Base-by-base conservation (phyloP, 768 basidiomycete species). In the Hypholoma sublateritium region DNA sequence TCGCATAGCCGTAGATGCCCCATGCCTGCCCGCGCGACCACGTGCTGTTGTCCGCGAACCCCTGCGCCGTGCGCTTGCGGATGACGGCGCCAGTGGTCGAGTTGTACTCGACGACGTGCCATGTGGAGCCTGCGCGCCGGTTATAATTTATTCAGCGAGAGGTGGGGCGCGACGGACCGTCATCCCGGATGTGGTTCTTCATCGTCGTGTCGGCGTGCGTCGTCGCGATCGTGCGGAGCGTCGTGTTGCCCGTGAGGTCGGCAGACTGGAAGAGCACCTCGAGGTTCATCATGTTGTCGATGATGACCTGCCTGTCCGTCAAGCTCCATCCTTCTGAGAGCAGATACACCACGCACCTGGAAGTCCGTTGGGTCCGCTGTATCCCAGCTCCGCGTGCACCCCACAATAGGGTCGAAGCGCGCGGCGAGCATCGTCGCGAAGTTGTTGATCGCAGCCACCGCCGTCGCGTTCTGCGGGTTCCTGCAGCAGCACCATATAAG, bases 201-300 rank as follows among this genome's bases (percentile, higher is more conserved):
- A 85, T 84, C 0, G 87, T 89, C 50, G 82, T 86, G 61, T 87
- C 74, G 1, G 87, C 86, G 62, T 89, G 88, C 7, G 74, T 74
- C 28, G 77, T 80, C 5, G 87, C 88, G 24, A 89, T 88, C 17
- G 82, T 69, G 19, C 77, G 73, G 14, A 88, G 70, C 0, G 83
- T 87, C 5, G 75, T 62, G 60, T 89, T 88, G 1, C 81, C 79
- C 0, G 85, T 88, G 21, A 88, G 69, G n/a, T 70, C 70, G 41
- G 76, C 81, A 5, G 83, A 82, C 5, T 76, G 76, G 65, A 84
- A 84, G n/a, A 88, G 69, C 14, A 87, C 74, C 68, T 89, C 86
- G 17, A 90, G 78, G 62, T 86, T 89, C 85, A 90, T 88, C 87
- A 89, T 87, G 66, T 87, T 88, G 72, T 89, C 87, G 45, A 89